These are phyloP conservation scores for Colletotrichum spinosum DNA, from an alignment of 2,329 filamentous ascomycete species.

Conservation along the genomic window DNA sequence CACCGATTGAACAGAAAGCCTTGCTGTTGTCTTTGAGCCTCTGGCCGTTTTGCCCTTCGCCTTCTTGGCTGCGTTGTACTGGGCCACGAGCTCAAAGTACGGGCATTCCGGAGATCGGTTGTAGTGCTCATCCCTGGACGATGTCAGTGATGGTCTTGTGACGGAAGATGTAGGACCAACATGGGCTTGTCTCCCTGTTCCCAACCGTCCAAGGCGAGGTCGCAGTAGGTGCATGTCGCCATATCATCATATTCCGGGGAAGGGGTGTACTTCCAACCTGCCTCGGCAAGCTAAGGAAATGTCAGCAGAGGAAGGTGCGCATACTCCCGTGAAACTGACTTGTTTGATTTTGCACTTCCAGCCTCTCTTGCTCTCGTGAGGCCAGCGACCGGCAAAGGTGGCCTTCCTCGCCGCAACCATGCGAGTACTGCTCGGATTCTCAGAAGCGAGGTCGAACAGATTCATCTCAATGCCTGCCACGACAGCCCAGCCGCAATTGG, in stretches of 20 bases:
- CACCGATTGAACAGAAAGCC: slow-evolving; percentile 70
- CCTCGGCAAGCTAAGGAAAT: slow-evolving; percentile 79
- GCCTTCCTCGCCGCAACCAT: slow-evolving; percentile 83
- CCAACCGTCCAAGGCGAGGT: slow-evolving; percentile 92
- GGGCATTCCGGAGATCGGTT: slow-evolving; percentile 81
- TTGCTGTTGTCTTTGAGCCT: slow-evolving; percentile 74
- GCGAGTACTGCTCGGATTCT: slow-evolving; percentile 78
- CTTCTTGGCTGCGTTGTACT: slow-evolving; percentile 68
- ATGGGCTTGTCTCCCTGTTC: slow-evolving; percentile 91
- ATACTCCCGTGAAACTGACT: slow-evolving; percentile 59
- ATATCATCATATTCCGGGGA: slow-evolving; percentile 86
- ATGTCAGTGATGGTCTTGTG: slow-evolving; percentile 40
- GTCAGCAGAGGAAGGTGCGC: slow-evolving; percentile 25
- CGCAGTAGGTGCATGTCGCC: slow-evolving; percentile 91
- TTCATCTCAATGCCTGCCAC: slow-evolving; percentile 72
- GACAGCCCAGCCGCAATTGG: slow-evolving; percentile 88
- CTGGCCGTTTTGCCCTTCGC: slow-evolving; percentile 65
- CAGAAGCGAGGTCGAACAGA: slow-evolving; percentile 70
- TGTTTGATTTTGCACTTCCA: slow-evolving; percentile 93
- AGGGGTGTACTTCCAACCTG: slow-evolving; percentile 95
- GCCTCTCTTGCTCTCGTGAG: slow-evolving; percentile 86
- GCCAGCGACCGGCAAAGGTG: slow-evolving; percentile 89
- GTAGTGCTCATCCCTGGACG: slow-evolving; percentile 82
- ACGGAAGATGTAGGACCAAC: slow-evolving; percentile 59
- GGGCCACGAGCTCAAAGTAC: slow-evolving; percentile 80